phyloP scores from a whole-genome alignment of 2,329 filamentous ascomycete genomes.

The Colletotrichum sp. region DNA sequence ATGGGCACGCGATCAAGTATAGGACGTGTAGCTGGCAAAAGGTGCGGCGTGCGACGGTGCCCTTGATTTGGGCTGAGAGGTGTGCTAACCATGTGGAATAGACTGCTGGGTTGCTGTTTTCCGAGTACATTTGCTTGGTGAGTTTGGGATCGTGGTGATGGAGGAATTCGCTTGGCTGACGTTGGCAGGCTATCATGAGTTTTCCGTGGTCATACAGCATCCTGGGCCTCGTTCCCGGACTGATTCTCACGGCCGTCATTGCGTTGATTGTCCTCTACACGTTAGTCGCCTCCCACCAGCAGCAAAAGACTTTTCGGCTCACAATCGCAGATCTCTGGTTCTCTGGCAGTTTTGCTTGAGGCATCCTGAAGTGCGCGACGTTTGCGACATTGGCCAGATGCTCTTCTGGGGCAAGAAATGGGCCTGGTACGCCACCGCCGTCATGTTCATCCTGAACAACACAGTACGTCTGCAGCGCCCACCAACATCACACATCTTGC shows the following conservation, averaged over 20 bases:
- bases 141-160: neutral
- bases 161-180: conserved; percentile 27
- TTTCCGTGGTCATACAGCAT: conserved; percentile 93
- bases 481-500: neutral
- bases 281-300: neutral
- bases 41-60: neutral
- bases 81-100: neutral
- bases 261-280: conserved; percentile 85
- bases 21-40: conserved; percentile 95
- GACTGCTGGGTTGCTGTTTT: conserved; percentile 90
- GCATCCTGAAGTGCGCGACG: conserved; percentile 89
- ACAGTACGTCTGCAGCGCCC: conserved; percentile 46
- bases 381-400: conserved; percentile 95
- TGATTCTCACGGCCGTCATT: conserved; percentile 83
- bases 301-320: conserved; percentile 24
- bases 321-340: conserved; percentile 33
- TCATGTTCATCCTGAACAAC: conserved; percentile 95
- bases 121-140: conserved; percentile 77
- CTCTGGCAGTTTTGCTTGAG: conserved; percentile 87
- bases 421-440: conserved; percentile 71
- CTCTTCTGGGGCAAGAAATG: conserved; percentile 86
- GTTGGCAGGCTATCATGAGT: conserved; percentile 74
- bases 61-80: accelerated
- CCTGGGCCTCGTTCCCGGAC: conserved; percentile 79
- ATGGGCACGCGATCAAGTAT: conserved; percentile 84